phyloP scores from a whole-genome alignment of 208 protist species.

The Leishmania major region DNA sequence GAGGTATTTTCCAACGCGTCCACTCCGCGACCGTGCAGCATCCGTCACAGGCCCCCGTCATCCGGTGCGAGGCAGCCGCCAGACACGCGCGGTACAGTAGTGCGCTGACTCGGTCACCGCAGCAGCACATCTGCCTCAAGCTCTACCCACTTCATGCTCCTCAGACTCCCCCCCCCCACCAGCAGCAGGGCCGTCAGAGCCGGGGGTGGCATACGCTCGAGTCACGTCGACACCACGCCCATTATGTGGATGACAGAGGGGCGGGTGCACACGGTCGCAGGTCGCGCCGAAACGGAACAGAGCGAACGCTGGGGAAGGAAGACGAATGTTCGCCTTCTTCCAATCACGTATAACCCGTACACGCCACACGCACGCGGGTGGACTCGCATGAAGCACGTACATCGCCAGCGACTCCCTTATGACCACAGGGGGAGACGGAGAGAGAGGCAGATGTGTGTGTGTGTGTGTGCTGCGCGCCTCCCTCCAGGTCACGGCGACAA shows the following conservation, averaged over 20 bases:
- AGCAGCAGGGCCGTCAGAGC: neutral
- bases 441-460: neutral
- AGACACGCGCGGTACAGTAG: neutral
- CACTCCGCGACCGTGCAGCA: no score
- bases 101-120: no score
- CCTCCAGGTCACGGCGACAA: neutral
- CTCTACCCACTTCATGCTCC: no score
- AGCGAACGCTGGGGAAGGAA: neutral
- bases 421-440: neutral
- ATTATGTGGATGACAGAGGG: neutral
- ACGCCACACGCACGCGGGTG: neutral
- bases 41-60: no score
- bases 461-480: neutral
- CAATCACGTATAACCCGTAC: neutral
- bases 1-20: no score
- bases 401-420: no score
- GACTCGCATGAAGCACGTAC: neutral
- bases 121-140: no score
- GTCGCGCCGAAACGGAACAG: no score
- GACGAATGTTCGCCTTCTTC: neutral
- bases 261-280: no score
- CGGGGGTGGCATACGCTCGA: neutral
- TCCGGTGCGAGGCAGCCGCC: no score
- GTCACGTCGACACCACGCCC: no score
- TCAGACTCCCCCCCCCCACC: no score